Evolutionary conservation across 2,329 filamentous ascomycete species (phyloP).

Genomic region (Alternaria sp.): DNA sequence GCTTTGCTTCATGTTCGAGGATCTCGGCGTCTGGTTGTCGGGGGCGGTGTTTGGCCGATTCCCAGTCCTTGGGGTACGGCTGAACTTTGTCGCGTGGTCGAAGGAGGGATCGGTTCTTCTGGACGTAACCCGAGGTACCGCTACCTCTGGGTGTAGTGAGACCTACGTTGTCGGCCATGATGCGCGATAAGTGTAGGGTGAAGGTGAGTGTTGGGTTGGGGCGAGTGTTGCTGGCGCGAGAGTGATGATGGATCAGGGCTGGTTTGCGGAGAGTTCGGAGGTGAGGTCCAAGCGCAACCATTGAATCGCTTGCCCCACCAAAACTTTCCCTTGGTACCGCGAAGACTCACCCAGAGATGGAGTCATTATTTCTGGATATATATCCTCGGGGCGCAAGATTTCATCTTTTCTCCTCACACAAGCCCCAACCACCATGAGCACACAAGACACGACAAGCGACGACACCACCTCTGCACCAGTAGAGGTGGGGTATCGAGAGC

Average conservation of each 20-base stretch:
- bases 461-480: slow-evolving; percentile 7
- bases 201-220: slow-evolving; percentile 1
- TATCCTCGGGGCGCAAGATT: not conserved
- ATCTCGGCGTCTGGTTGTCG: slow-evolving; percentile 92
- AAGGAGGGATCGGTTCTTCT: slow-evolving; percentile 91
- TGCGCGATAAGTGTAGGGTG: not conserved
- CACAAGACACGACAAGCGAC: slow-evolving; percentile 8
- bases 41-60: slow-evolving; percentile 75
- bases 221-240: not conserved
- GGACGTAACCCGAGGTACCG: slow-evolving; percentile 96
- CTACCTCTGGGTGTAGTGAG: slow-evolving; percentile 93
- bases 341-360: slow-evolving; percentile 41
- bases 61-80: slow-evolving; percentile 78
- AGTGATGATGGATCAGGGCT: not conserved
- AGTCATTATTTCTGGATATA: slow-evolving; percentile 18
- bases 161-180: slow-evolving; percentile 96
- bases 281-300: slow-evolving; percentile 31
- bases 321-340: slow-evolving; percentile 29
- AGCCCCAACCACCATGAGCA: slow-evolving; percentile 33
- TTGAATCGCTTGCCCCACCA: slow-evolving; percentile 37
- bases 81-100: slow-evolving; percentile 81
- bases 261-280: slow-evolving; percentile 35
- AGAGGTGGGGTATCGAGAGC: slow-evolving; percentile 39
- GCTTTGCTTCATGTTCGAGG: slow-evolving; percentile 90
- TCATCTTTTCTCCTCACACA: not conserved